Percentiles rank a stretch among this genome's conserved stretches.
Evolutionary conservation across 2,329 filamentous ascomycete species (phyloP).

Genomic region (Pseudopithomyces maydicus): DNA sequence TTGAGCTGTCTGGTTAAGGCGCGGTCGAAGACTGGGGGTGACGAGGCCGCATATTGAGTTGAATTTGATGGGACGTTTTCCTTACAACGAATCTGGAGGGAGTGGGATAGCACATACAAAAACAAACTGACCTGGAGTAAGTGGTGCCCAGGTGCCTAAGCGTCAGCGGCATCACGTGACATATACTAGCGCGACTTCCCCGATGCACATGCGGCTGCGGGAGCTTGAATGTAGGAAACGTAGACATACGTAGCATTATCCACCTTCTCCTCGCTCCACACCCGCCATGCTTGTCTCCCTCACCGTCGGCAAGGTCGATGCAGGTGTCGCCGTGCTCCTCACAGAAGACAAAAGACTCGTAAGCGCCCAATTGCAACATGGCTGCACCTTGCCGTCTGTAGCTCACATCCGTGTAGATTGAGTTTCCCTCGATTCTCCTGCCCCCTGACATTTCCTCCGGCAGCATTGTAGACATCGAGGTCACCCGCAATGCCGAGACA

Average conservation of each 20-base stretch:
- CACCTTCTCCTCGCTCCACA: constrained; percentile 4
- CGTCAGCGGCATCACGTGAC: neutral
- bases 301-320: constrained; percentile 98
- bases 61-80: constrained; percentile 4
- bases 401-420: constrained; percentile 69
- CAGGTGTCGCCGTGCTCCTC: constrained; percentile 93
- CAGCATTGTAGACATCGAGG: constrained; percentile 97
- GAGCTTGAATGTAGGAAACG: neutral
- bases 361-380: constrained; percentile 45
- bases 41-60: neutral
- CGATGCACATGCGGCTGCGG: neutral
- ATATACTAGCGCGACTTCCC: constrained; percentile 1
- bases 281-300: constrained; percentile 88
- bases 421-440: constrained; percentile 96
- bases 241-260: neutral
- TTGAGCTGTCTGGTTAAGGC: too few species aligned
- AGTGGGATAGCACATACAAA: too few species aligned
- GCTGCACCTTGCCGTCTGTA: constrained; percentile 21
- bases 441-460: constrained; percentile 94
- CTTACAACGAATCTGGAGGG: too few species aligned
- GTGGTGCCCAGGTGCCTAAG: neutral
- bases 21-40: too few species aligned
- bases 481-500: constrained; percentile 81
- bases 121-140: too few species aligned
- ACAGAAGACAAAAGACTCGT: constrained; percentile 97